Percentiles rank a stretch among this genome's conserved stretches.
Conservation (phyloP, 2,329 filamentous ascomycete species). For the Pyrenochaeta sp. region DNA sequence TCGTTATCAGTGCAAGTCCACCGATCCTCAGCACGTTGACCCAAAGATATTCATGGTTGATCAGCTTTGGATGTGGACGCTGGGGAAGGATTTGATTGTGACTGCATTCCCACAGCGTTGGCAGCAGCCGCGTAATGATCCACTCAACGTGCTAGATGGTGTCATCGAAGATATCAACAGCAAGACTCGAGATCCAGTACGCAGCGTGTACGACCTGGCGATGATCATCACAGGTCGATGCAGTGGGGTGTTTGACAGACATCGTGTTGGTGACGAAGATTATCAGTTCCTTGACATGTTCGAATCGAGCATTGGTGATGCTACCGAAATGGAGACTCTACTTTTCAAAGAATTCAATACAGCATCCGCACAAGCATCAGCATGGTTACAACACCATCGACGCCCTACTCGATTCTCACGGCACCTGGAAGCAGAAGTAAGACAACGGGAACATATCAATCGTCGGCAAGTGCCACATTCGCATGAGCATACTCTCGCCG, state of each 20-base stretch:
- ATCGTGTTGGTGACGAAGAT: slow-evolving; percentile 65
- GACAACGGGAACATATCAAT: slow-evolving; percentile 42
- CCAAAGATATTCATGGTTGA: slow-evolving; percentile 74
- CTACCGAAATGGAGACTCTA: slow-evolving; percentile 60
- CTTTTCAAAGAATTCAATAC: slow-evolving; percentile 69
- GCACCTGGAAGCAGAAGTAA: slow-evolving; percentile 45
- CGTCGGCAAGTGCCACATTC: slow-evolving; percentile 33
- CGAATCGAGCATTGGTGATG: slow-evolving; percentile 66
- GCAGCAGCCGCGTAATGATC: slow-evolving; percentile 69
- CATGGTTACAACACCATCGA: slow-evolving; percentile 63
- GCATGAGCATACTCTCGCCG: slow-evolving; percentile 36
- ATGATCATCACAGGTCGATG: slow-evolving; percentile 69
- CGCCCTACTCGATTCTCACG: slow-evolving; percentile 48
- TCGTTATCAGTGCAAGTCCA: slow-evolving; percentile 60
- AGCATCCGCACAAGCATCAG: slow-evolving; percentile 65
- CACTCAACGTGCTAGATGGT: slow-evolving; percentile 69
- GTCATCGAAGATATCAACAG: slow-evolving; percentile 73
- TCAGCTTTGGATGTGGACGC: slow-evolving; percentile 72
- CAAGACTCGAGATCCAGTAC: slow-evolving; percentile 67
- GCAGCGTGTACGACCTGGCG: slow-evolving; percentile 69
- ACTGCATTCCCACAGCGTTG: slow-evolving; percentile 67
- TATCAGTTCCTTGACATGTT: slow-evolving; percentile 75
- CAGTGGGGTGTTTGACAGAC: slow-evolving; percentile 68
- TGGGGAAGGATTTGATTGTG: slow-evolving; percentile 67
- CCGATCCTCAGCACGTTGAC: slow-evolving; percentile 51